Evolutionary conservation across 129 eudicot species (phyloP).

Genomic region (Pittosporum tobira): DNA sequence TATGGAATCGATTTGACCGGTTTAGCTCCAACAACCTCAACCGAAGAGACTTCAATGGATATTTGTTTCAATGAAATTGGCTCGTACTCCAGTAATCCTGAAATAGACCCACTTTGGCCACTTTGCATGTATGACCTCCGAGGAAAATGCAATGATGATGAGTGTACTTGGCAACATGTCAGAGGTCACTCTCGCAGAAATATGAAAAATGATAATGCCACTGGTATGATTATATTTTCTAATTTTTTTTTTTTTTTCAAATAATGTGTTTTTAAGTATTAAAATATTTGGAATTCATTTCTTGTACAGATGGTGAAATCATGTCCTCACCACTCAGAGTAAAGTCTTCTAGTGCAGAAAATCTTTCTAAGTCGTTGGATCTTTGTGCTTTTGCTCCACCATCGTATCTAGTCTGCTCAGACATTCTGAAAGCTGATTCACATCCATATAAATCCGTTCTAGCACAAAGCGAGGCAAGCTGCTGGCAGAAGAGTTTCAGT

Average conservation of each 20-base stretch:
- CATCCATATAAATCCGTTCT: slow-evolving; percentile 25
- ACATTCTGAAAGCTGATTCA: slow-evolving; percentile 37
- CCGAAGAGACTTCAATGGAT: slow-evolving; percentile 17
- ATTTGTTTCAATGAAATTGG: slow-evolving; percentile 26
- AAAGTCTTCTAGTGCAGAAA: slow-evolving; percentile 4
- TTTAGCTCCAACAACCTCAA: too few species aligned
- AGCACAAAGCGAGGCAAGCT: slow-evolving; percentile 28
- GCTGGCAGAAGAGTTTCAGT: slow-evolving; percentile 51
- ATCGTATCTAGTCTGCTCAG: slow-evolving; percentile 42
- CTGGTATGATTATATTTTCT: too few species aligned
- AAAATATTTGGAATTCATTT: not conserved
- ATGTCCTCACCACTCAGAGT: slow-evolving; percentile 7
- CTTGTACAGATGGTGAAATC: slow-evolving; percentile 32
- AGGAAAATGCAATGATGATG: slow-evolving; percentile 69
- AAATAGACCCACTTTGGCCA: slow-evolving; percentile 59
- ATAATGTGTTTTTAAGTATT: not conserved
- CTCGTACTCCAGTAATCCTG: slow-evolving; percentile 37
- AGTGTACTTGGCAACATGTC: slow-evolving; percentile 63
- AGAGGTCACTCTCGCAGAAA: slow-evolving; percentile 31
- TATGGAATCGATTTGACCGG: slow-evolving; percentile 12
- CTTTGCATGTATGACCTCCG: slow-evolving; percentile 71
- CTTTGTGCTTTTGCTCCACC: slow-evolving; percentile 42
- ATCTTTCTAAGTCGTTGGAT: slow-evolving; percentile 14
- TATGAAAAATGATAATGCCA: slow-evolving; percentile 8
- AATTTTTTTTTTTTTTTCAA: too few species aligned